Evolutionary conservation across 2,329 filamentous ascomycete genomes (phyloP).

Genomic region (Venturia oleaginea): DNA sequence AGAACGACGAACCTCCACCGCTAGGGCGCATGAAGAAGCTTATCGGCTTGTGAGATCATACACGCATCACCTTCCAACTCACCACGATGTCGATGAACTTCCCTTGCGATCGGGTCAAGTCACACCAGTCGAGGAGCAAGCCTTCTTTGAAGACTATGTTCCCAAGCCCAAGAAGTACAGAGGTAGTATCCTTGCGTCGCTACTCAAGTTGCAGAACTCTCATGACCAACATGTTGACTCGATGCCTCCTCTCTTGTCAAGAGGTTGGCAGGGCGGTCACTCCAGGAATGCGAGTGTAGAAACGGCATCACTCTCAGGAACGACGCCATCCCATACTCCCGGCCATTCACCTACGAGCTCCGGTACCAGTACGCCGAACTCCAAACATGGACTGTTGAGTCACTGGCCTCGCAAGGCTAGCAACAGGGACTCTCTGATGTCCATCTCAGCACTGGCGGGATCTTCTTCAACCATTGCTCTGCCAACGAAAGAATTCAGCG

Average conservation of each 20-base stretch:
- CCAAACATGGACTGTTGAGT: constrained; percentile 22
- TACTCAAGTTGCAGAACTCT: constrained; percentile 60
- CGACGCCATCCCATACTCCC: constrained; percentile 2
- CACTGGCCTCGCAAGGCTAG: constrained; percentile 21
- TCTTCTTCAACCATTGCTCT: constrained; percentile 35
- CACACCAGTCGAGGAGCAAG: constrained; percentile 38
- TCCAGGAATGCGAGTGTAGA: not conserved
- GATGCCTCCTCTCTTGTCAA: not conserved
- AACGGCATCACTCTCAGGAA: not conserved
- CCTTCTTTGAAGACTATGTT: constrained; percentile 54
- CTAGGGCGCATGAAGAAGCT: not conserved
- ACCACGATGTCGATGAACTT: constrained; percentile 11
- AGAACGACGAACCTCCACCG: not conserved
- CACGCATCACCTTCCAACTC: not conserved
- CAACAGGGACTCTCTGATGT: constrained; percentile 25
- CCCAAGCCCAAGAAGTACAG: constrained; percentile 59
- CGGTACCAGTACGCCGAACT: constrained; percentile 22
- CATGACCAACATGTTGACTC: not conserved
- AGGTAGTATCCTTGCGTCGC: constrained; percentile 61
- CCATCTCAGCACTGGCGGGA: constrained; percentile 36
- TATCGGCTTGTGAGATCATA: constrained; percentile 7
- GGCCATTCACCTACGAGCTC: constrained; percentile 12
- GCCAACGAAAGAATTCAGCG: constrained; percentile 31
- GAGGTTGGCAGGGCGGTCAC: constrained; percentile 20
- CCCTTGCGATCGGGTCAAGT: constrained; percentile 35